Percentiles rank a stretch among this genome's conserved stretches.
Evolutionary conservation across 495 filamentous ascomycete species (phyloP).

Genomic region (Aspergillus steynii): DNA sequence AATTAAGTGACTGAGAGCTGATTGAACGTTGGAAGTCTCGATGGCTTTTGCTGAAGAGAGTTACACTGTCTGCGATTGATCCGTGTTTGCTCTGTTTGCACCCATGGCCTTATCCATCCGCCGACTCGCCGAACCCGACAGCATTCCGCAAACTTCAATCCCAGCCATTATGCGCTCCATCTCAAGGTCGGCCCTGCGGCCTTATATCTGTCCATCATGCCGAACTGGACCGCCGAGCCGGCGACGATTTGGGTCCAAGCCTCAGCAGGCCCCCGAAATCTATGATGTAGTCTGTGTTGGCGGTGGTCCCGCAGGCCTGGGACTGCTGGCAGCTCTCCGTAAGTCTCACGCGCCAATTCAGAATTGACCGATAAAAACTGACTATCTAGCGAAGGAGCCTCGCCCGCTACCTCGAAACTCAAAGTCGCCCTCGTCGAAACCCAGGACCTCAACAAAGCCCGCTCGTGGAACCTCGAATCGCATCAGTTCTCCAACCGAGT

Average conservation of each 20-base stretch:
- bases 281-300: constrained; percentile 97
- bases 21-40: too few relatives aligned
- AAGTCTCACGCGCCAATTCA: constrained; percentile 28
- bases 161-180: constrained; percentile 39
- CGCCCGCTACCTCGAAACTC: constrained; percentile 70
- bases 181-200: constrained; percentile 33
- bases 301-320: constrained; percentile 92
- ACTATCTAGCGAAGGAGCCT: constrained; percentile 50
- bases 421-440: constrained; percentile 87
- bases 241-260: constrained; percentile 32
- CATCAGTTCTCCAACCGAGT: constrained; percentile 87
- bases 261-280: constrained; percentile 46
- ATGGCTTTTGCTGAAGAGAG: too few relatives aligned
- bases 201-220: constrained; percentile 46
- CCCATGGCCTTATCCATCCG: constrained; percentile 20
- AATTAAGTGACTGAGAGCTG: too few relatives aligned
- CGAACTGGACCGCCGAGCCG: constrained; percentile 29
- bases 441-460: constrained; percentile 72
- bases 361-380: constrained; percentile 6
- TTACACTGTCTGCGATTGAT: too few relatives aligned
- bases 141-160: constrained; percentile 8
- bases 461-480: constrained; percentile 61
- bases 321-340: constrained; percentile 85
- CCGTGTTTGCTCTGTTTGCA: constrained; percentile 24
- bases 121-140: constrained; percentile 2